A percentile compares a stretch with the other conserved stretches of the same genome.
These are phyloP conservation scores for Citrullus colocynthis DNA, from an alignment of 306 rosid genomes.

Conservation along the genomic window DNA sequence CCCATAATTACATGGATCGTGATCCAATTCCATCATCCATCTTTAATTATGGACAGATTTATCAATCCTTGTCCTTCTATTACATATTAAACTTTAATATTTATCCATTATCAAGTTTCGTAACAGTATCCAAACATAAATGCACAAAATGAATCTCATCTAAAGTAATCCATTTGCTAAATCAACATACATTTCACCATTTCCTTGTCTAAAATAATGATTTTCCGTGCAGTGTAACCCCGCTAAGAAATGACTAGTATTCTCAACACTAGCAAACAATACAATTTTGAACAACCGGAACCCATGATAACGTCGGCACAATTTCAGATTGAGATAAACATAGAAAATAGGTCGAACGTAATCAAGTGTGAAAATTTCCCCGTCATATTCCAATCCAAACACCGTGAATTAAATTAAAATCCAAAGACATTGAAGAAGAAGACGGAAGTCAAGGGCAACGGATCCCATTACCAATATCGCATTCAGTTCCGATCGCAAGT, in stretches of 20 bases:
- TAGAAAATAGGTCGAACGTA: neutral
- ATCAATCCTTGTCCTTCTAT: neutral
- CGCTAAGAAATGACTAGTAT: neutral
- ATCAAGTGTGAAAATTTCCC: neutral
- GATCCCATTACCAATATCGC: slow-evolving; percentile 49
- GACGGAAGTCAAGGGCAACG: neutral
- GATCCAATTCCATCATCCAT: neutral
- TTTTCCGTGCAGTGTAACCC: neutral
- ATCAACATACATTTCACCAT: neutral
- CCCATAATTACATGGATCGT: neutral
- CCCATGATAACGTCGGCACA: neutral
- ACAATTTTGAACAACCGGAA: neutral
- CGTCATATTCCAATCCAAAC: neutral
- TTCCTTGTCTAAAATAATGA: neutral
- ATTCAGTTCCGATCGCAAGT: slow-evolving; percentile 93
- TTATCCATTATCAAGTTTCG: neutral
- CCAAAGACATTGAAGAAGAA: neutral
- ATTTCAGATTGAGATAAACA: neutral
- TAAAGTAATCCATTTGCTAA: neutral
- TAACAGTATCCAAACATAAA: neutral
- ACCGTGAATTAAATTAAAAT: neutral
- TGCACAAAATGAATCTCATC: neutral
- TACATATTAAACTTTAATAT: neutral
- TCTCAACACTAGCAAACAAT: neutral
- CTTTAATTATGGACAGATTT: neutral